phyloP scores from a whole-genome alignment of 345 rosid species.

The Lumnitzera racemosa region DNA sequence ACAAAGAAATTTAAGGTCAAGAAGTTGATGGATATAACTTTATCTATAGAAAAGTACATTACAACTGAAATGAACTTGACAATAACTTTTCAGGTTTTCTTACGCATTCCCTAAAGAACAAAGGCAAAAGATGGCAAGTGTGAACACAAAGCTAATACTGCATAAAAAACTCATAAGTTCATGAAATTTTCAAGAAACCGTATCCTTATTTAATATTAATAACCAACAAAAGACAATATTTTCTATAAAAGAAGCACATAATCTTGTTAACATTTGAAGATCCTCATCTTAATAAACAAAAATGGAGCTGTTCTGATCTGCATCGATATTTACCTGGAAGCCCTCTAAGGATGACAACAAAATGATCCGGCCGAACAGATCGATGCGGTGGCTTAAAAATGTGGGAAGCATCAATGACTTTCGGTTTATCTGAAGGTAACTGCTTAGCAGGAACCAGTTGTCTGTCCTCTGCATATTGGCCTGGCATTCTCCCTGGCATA shows the following conservation, averaged over 20 bases:
- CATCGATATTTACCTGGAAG: slow-evolving; percentile 52
- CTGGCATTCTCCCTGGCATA: slow-evolving; percentile 21
- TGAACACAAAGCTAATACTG: too few relatives aligned
- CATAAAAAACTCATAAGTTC: too few relatives aligned
- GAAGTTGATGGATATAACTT: not conserved
- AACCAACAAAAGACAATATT: not conserved
- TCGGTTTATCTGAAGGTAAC: slow-evolving; percentile 40
- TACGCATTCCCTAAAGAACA: too few relatives aligned
- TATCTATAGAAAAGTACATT: too few relatives aligned
- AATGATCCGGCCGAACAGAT: slow-evolving; percentile 65
- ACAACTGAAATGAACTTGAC: too few relatives aligned
- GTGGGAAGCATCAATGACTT: slow-evolving; percentile 54
- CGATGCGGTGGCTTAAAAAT: slow-evolving; percentile 68
- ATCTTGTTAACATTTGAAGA: not conserved
- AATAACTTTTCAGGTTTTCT: too few relatives aligned
- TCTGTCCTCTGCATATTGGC: slow-evolving; percentile 20
- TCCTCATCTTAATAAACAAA: not conserved
- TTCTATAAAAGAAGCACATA: not conserved
- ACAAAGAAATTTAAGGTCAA: not conserved
- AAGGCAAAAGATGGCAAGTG: too few relatives aligned
- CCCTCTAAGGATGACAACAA: slow-evolving; percentile 86
- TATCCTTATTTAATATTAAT: too few relatives aligned
- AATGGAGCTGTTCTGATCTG: not conserved
- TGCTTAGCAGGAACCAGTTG: slow-evolving; percentile 25
- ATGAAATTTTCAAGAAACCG: too few relatives aligned